Evolutionary conservation across 2,329 filamentous ascomycete genomes (phyloP), one percentile per base, ranked within the genome.

Genomic region (Dactylellina haptotyla): DNA sequence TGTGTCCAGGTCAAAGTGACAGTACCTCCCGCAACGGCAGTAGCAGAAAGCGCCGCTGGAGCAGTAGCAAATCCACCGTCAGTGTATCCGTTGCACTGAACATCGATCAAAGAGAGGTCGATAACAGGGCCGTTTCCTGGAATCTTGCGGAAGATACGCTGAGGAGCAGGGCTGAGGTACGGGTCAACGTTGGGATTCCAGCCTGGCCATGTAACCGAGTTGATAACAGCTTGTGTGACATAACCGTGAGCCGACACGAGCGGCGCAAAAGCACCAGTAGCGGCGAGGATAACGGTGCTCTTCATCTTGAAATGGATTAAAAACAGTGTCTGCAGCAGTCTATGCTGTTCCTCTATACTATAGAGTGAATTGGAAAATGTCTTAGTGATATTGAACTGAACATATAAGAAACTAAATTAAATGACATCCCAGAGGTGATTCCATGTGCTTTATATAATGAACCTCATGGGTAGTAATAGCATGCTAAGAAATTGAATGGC

Each of bases 81-180:
- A 2, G 59, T 72, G 59, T 83, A 85, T 20, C 85, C 85, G 53
- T 74, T 74, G 80, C 87, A 88, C 77, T 87, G 85, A 5, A 88
- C 59, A 74, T 88, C 86, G 64, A 83, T 81, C 10, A 82, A 81
- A 1, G 82, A 83, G 5, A 87, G 78, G 64, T 88, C 84, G 64
- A 84, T 80, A 20, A 88, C 83, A 0, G 86, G 86, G 2, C 87
- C 86, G 78, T 88, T 87, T 37, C 86, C 86, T 67, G 85, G 82
- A 64, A 88, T 83, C 5, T 82, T 81, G 16, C 86, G 84, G n/a
- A 86, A 86, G 78, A 88, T 84, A n/a, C 85, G 82, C 45, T 84
- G 75, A 14, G 84, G 84, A 50, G 63, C 74, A 10, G 79, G 79
- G 64, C 62, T 79, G 51, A 75, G 80, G 78, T 84, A 85, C 0